phyloP scores from a whole-genome alignment of 352 stramenopile species.

The Phytophthora sansomeana region DNA sequence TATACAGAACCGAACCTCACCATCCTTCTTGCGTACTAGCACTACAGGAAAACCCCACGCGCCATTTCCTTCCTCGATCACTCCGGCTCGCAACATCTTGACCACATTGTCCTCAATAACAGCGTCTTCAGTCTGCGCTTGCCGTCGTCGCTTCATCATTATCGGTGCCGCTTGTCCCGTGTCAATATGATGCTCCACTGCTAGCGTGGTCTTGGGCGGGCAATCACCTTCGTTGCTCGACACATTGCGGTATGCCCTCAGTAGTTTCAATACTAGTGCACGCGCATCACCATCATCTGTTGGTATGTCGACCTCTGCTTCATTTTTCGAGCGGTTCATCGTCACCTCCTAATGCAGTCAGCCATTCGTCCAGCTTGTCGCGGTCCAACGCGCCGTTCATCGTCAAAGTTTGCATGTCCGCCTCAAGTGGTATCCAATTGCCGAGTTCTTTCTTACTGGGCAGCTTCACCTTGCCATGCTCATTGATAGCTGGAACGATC shows the following conservation, averaged over 20 bases:
- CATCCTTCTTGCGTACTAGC: constrained; percentile 10
- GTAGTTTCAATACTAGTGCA: neutral
- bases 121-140: neutral
- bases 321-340: neutral
- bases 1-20: neutral
- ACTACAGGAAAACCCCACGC: constrained; percentile 10
- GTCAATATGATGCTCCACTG: constrained; percentile 3
- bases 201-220: neutral
- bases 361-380: no score
- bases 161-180: neutral
- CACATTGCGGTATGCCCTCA: neutral
- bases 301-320: neutral
- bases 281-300: neutral
- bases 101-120: neutral
- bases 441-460: no score
- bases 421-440: no score
- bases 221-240: neutral
- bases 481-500: no score
- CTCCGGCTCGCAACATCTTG: neutral
- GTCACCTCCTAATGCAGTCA: neutral
- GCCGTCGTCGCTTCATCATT: neutral
- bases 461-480: no score
- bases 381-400: no score
- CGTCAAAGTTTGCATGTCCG: no score
- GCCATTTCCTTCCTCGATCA: neutral